Evolutionary conservation across 106 monocot genomes (phyloP).

Genomic region (Platanthera guangdongensis): DNA sequence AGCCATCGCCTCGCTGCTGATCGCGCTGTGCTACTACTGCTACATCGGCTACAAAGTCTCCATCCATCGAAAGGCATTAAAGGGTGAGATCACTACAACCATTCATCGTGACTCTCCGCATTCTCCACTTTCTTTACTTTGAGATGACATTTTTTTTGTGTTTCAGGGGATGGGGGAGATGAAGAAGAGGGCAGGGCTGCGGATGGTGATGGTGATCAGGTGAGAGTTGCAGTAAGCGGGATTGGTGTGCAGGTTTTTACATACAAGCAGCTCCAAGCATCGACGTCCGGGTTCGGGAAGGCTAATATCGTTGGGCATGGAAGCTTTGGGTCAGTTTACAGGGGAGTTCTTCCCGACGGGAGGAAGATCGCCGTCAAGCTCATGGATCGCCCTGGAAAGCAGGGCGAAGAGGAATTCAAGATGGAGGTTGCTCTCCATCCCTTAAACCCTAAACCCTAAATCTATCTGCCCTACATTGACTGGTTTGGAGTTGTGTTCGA

Average conservation of each 20-base stretch:
- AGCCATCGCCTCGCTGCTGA: conserved; percentile 54
- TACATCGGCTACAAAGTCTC: conserved; percentile 83
- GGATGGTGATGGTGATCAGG: conserved; percentile 9
- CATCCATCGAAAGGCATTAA: conserved; percentile 45
- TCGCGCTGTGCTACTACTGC: conserved; percentile 95
- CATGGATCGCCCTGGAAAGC: conserved; percentile 84
- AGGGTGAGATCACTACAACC: conserved; percentile 12
- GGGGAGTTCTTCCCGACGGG: conserved; percentile 66
- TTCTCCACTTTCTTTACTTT: background rate
- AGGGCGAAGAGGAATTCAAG: conserved; percentile 93
- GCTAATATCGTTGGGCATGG: conserved; percentile 71
- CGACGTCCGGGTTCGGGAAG: conserved; percentile 81
- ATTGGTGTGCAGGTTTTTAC: conserved; percentile 58
- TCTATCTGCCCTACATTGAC: background rate
- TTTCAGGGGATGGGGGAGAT: background rate
- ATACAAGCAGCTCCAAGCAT: conserved; percentile 78
- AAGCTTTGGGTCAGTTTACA: conserved; percentile 89
- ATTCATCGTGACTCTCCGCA: background rate
- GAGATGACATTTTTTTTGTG: background rate
- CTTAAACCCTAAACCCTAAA: background rate
- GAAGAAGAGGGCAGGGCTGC: conserved; percentile 5
- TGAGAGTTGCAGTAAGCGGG: conserved; percentile 20
- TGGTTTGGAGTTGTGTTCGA: conserved; percentile 1
- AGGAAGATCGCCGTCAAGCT: conserved; percentile 92
- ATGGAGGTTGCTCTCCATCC: conserved; percentile 58